Evolutionary conservation across 345 rosid genomes (phyloP).

Genomic region (Xanthoceras sorbifolium): DNA sequence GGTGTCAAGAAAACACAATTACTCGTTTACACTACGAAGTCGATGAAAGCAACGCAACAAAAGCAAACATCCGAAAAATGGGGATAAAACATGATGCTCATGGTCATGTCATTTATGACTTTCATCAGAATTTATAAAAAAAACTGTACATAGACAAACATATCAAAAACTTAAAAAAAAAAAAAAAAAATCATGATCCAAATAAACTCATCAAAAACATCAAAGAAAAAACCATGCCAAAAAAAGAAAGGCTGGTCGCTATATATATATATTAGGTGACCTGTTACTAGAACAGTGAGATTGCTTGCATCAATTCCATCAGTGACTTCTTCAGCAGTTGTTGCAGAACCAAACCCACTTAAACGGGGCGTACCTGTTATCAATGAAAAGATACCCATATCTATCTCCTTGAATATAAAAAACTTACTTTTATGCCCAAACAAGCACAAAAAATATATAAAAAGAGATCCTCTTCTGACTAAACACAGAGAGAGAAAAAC

Average conservation of each 20-base stretch:
- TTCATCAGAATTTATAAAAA: too few species aligned
- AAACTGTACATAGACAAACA: background rate
- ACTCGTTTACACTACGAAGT: background rate
- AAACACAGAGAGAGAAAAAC: background rate
- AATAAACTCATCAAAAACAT: background rate
- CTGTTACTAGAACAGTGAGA: slow-evolving; percentile 79
- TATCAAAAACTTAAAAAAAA: too few species aligned
- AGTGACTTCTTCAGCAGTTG: slow-evolving; percentile 84
- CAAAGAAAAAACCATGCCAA: background rate
- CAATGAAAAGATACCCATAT: slow-evolving; percentile 54
- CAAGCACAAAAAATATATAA: too few species aligned
- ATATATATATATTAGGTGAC: slow-evolving; percentile 34
- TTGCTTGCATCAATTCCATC: slow-evolving; percentile 59
- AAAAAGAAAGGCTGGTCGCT: background rate
- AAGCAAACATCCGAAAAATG: background rate
- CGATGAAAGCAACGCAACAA: background rate
- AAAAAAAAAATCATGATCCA: background rate
- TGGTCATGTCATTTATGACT: too few species aligned
- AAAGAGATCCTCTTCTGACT: background rate
- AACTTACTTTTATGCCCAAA: too few species aligned
- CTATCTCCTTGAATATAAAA: background rate
- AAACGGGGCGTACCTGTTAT: slow-evolving; percentile 72
- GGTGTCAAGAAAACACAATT: background rate
- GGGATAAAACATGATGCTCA: background rate
- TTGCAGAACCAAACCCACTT: slow-evolving; percentile 90